Conservation (phyloP, 345 rosid species). For the Pugionium dolabratum region DNA sequence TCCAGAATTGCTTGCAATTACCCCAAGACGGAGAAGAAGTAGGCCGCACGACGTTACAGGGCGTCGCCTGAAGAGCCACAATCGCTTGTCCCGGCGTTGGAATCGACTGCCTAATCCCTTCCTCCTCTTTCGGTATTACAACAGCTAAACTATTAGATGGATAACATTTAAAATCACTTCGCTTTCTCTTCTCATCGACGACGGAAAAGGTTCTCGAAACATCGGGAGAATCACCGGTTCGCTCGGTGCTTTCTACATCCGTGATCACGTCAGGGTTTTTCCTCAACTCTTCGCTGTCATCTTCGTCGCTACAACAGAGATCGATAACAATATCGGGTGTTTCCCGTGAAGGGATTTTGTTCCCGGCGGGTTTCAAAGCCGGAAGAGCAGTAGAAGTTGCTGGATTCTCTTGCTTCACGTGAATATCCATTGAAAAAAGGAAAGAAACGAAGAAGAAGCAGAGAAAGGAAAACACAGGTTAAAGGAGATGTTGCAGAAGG, state of each 20-base stretch:
- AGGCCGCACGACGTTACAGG: conserved; percentile 6
- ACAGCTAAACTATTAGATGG: conserved; percentile 35
- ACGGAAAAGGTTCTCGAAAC: not conserved
- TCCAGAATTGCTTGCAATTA: conserved; percentile 77
- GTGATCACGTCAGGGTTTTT: not conserved
- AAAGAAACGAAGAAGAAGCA: not conserved
- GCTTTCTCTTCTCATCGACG: conserved; percentile 29
- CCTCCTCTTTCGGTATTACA: too few species aligned
- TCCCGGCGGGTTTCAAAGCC: conserved; percentile 13
- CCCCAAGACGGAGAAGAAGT: not conserved
- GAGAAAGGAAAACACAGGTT: not conserved
- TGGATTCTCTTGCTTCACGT: conserved; percentile 49
- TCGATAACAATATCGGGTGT: conserved; percentile 45
- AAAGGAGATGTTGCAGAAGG: not conserved
- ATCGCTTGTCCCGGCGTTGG: not conserved
- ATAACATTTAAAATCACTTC: conserved; percentile 20
- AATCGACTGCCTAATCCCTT: too few species aligned
- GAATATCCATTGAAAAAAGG: conserved; percentile 42
- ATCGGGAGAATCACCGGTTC: conserved; percentile 2
- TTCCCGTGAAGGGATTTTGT: not conserved
- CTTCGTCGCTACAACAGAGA: conserved; percentile 48
- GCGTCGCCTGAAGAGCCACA: conserved; percentile 8
- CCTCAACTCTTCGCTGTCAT: conserved; percentile 38
- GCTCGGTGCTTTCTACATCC: not conserved
- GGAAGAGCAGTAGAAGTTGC: conserved; percentile 18